Conservation (phyloP, 1,139 yeast genomes). For the Blastobotrys illinoisensis region DNA sequence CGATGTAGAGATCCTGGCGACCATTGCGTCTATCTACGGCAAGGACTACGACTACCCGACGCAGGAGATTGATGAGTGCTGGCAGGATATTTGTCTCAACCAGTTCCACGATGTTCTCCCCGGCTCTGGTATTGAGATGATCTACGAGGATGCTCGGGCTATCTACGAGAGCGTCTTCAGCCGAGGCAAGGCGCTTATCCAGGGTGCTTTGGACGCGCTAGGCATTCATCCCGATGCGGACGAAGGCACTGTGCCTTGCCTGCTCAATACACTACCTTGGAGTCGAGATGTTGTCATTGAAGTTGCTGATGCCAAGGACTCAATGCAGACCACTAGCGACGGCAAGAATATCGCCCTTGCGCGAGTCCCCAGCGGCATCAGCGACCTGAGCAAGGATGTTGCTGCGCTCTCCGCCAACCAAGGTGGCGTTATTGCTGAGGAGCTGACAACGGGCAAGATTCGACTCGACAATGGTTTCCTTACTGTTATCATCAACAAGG, state of each 20-base stretch:
- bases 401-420: slow-evolving; percentile 15
- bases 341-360: slow-evolving; percentile 10
- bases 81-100: slow-evolving; percentile 87
- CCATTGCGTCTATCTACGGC: slow-evolving; percentile 57
- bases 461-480: slow-evolving; percentile 57
- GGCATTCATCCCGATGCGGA: slow-evolving; percentile 28
- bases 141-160: slow-evolving; percentile 88
- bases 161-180: slow-evolving; percentile 57
- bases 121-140: slow-evolving; percentile 93
- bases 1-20: slow-evolving; percentile 79
- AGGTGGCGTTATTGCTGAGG: slow-evolving; percentile 1
- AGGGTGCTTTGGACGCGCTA: slow-evolving; percentile 46
- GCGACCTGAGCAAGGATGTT: slow-evolving; percentile 1
- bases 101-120: slow-evolving; percentile 97
- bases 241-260: slow-evolving; percentile 18
- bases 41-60: slow-evolving; percentile 64
- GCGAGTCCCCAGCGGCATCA: slow-evolving; percentile 9
- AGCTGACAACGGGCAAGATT: slow-evolving; percentile 37
- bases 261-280: slow-evolving; percentile 68
- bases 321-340: background rate
- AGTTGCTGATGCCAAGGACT: slow-evolving; percentile 25
- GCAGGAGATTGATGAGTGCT: slow-evolving; percentile 56
- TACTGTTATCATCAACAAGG: slow-evolving; percentile 47
- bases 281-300: slow-evolving; percentile 50
- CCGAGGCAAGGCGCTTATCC: slow-evolving; percentile 48